Base-by-base conservation (phyloP, 139 green algal species). In the Chlorella sp. region DNA sequence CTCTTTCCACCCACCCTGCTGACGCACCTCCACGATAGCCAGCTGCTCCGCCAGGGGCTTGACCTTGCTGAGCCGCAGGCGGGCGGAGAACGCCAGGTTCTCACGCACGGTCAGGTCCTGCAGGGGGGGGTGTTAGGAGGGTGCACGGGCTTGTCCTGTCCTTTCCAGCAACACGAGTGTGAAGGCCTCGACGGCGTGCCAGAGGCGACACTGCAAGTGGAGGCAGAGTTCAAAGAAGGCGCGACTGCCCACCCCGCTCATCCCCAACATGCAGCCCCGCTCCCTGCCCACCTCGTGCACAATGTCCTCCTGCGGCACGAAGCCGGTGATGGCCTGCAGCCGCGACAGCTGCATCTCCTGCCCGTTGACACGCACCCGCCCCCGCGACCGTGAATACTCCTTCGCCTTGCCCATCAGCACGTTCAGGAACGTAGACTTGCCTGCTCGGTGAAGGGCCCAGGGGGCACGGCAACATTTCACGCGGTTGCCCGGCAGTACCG, bases 11-110 rank as follows among this genome's bases (percentile, higher is more conserved):
- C n/a, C n/a, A n/a, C n/a, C n/a, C n/a, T n/a, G n/a, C n/a, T n/a
- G n/a, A n/a, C n/a, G n/a, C n/a, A n/a, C 53, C 31, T 87, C 85
- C 65, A 87, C 77, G 35, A 84, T 82, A 63, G 35, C 79, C 63
- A 45, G 61, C 69, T 68, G 65, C 65, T 77, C 55, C 51, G 59
- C 27, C 6, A 74, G 46, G 9, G 56, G 60, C 69, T 88, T 69
- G 38, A 66, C 61, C n/a, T 55, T 51, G 15, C 80, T 71, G 36
- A 91, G 73, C 35, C 86, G 84, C 48, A 93, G 77, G 70, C 82
- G 74, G 2, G 90, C 90, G 60, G 76, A 81, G 81, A 85, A 94
- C n/a, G 79, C 58, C n/a, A 95, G 76, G 61, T 91, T 95, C 75
- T 95, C 91, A 21, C 83, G 65, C 51, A 91, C 85, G 1, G 87